Evolutionary conservation across 169 alveolate genomes (phyloP), one percentile per base, ranked within the genome.

Genomic region (Amoebophrya sp.): DNA sequence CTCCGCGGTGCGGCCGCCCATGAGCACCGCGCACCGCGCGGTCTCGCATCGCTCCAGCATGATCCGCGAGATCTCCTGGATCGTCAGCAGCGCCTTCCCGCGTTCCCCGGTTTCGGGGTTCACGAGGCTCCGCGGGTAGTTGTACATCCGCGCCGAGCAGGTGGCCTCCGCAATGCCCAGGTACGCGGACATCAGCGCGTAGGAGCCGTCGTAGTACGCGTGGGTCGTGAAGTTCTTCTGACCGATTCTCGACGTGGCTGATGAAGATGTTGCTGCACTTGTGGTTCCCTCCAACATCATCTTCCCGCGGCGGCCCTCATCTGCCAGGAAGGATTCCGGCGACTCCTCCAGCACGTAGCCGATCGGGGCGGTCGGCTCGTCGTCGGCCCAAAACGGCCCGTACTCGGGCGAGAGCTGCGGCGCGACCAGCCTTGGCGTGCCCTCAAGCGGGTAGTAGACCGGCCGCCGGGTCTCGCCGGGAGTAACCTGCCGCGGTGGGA

Each of bases 21-120:
- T 31, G 40, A 20, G 26, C n/a, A 88, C 43, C 78, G 90, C 69
- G 23, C 90, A 88, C 69, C 58, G 39, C 39, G 90, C 90, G 7
- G 90, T 88, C n/a, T 69, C 23, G 70, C 90, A 88, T 40, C 90
- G 26, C 70, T 88, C 90, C 90, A 88, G 39, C 40, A 45, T 58
- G 34, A 88, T 7, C 0, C 90, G 90, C 40, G 50, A 41, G 70
- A 88, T 38, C 48, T 88, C 90, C 40, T 88, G 45, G 41, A 88
- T 88, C 10, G 70, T 38, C 78, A 88, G 31, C 70, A 41, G 26
- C 31, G 90, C 90, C 41, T 88, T 41, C 5, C 90, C 90, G 42
- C 26, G 23, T 42, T 41, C 90, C 20, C 90, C 48, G 29, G 90
- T 38, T 13, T 58, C 39, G 78, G n/a, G n/a, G n/a, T n/a, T n/a